Evolutionary conservation across 192 early-diverging fungal species (phyloP).

Genomic region (Phycomyces nitens): DNA sequence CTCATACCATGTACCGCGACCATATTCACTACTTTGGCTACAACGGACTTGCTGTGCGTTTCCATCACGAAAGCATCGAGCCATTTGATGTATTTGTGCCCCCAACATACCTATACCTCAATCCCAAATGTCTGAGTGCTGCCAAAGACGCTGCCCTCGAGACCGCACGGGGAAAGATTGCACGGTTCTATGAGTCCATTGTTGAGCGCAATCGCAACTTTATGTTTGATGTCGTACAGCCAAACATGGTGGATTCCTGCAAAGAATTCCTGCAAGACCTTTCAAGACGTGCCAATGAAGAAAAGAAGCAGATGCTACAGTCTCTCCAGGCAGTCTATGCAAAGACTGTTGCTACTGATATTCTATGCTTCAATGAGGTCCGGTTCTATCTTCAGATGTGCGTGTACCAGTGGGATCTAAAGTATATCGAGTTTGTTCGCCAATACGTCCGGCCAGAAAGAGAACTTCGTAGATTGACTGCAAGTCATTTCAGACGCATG

Average conservation of each 20-base stretch:
- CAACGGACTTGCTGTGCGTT: conserved; percentile 73
- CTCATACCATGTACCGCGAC: conserved; percentile 77
- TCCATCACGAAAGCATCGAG: conserved; percentile 70
- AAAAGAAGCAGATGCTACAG: conserved; percentile 84
- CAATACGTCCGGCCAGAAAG: conserved; percentile 80
- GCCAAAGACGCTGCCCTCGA: conserved; percentile 76
- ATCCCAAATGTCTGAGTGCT: conserved; percentile 53
- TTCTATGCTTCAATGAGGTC: conserved; percentile 74
- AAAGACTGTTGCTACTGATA: conserved; percentile 74
- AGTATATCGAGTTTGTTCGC: conserved; percentile 74
- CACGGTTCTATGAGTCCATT: conserved; percentile 84
- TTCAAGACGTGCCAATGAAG: conserved; percentile 63
- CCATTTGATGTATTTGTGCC: conserved; percentile 71
- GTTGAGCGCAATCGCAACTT: conserved; percentile 77
- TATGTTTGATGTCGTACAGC: conserved; percentile 69
- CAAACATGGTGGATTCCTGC: conserved; percentile 62
- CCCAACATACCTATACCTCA: conserved; percentile 59
- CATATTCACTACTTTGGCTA: conserved; percentile 79
- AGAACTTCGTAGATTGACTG: conserved; percentile 63
- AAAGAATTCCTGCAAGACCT: conserved; percentile 71
- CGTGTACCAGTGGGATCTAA: conserved; percentile 78
- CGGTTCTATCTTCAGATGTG: conserved; percentile 71
- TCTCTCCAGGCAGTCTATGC: conserved; percentile 79
- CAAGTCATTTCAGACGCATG: conserved; percentile 57
- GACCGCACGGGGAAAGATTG: conserved; percentile 62